Conservation (phyloP, 306 rosid species). For the Rosa persica region DNA sequence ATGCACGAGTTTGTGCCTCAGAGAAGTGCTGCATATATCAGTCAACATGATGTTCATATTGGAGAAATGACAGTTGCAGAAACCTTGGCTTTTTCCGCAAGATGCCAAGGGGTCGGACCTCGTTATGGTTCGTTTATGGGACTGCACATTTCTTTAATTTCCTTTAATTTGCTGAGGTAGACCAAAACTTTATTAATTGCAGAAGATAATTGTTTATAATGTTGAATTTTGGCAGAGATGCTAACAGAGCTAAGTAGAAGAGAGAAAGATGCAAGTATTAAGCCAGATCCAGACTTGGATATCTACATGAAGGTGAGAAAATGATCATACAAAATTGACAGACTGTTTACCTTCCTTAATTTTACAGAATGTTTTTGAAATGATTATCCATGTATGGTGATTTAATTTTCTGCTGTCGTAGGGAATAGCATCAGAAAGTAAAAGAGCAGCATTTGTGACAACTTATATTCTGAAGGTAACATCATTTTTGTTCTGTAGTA, state of each 20-base stretch:
- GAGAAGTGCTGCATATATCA: slow-evolving; percentile 17
- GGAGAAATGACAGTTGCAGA: slow-evolving; percentile 27
- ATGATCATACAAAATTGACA: not conserved
- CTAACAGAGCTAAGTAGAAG: slow-evolving; percentile 23
- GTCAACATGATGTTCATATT: slow-evolving; percentile 25
- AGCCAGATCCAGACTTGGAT: slow-evolving; percentile 28
- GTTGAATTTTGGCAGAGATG: slow-evolving; percentile 7
- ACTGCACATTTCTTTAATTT: not conserved
- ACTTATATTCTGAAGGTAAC: slow-evolving; percentile 24
- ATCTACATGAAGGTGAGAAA: slow-evolving; percentile 28
- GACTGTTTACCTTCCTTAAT: not conserved
- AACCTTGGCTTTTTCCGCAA: slow-evolving; percentile 24
- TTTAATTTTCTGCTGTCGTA: not conserved
- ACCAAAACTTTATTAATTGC: not conserved
- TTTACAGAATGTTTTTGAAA: not conserved
- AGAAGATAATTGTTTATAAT: not conserved
- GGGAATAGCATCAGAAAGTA: slow-evolving; percentile 14
- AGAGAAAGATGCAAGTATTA: slow-evolving; percentile 20
- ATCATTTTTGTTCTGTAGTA: not conserved
- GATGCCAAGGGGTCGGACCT: slow-evolving; percentile 28
- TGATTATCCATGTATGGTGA: not conserved
- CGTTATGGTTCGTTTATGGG: slow-evolving; percentile 23
- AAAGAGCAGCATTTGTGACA: slow-evolving; percentile 13
- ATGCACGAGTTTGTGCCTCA: slow-evolving; percentile 28
- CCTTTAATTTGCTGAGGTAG: not conserved